Evolutionary conservation across 2,329 filamentous ascomycete species (phyloP).

Genomic region (Ceratocystis huliohia): DNA sequence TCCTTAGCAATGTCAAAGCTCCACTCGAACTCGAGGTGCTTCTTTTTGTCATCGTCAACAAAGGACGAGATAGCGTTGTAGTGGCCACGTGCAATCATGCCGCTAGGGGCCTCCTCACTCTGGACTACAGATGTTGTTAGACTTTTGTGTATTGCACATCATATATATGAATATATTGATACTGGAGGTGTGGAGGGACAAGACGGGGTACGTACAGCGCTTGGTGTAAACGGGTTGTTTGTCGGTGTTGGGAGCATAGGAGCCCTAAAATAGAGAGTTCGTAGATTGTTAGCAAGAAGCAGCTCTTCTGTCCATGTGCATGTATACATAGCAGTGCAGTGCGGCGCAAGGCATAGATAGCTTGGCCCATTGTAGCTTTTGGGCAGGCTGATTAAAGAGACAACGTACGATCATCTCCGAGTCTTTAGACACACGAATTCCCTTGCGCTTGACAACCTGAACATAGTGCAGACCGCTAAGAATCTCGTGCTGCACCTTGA

Average conservation of each 20-base stretch:
- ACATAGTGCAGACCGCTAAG: conserved; percentile 91
- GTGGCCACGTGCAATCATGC: conserved; percentile 78
- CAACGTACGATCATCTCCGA: conserved; percentile 88
- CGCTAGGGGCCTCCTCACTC: conserved; percentile 80
- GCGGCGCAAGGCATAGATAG: neutral
- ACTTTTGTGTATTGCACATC: neutral
- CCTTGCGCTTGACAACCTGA: conserved; percentile 83
- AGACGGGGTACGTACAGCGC: conserved; percentile 55
- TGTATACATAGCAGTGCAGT: neutral
- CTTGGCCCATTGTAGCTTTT: neutral
- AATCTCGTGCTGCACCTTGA: conserved; percentile 95
- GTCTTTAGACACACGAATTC: conserved; percentile 77
- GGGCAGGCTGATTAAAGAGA: neutral
- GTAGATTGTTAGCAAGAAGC: conserved; percentile 23
- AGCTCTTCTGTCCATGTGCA: neutral
- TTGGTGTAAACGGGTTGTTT: conserved; percentile 78
- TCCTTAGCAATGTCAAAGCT: conserved; percentile 94
- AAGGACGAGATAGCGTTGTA: conserved; percentile 87
- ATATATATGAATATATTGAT: neutral
- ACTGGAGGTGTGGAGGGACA: neutral
- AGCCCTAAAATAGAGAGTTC: conserved; percentile 46
- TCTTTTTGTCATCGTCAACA: conserved; percentile 86
- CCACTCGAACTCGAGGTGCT: conserved; percentile 89
- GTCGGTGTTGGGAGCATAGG: conserved; percentile 84
- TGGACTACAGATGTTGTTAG: conserved; percentile 46